Conservation (phyloP, 495 filamentous ascomycete species). For the Lasiosphaeria hispida region DNA sequence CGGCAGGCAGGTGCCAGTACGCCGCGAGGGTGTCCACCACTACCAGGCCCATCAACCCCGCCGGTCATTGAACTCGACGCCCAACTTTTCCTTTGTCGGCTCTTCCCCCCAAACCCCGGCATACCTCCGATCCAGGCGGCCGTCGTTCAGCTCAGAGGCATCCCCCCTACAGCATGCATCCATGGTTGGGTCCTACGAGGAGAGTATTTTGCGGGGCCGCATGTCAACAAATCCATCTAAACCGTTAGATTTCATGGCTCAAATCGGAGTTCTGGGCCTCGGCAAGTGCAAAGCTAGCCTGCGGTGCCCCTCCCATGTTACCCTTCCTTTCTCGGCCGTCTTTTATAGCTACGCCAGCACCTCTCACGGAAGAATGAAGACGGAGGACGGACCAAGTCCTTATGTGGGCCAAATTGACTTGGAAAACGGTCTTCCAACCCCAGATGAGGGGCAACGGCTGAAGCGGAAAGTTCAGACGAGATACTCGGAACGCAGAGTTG, state of each 20-base stretch:
- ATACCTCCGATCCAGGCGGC: conserved; percentile 58
- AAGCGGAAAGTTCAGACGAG: conserved; percentile 47
- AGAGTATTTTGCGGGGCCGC: conserved; percentile 88
- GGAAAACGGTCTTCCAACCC: conserved; percentile 66
- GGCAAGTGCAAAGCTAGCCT: conserved; percentile 86
- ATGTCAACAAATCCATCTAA: conserved; percentile 98
- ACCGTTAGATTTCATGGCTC: conserved; percentile 88
- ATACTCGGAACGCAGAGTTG: conserved; percentile 25
- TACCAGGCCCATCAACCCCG: conserved; percentile 72
- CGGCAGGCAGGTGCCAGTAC: conserved; percentile 29
- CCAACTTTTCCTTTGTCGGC: conserved; percentile 51
- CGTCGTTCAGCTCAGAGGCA: conserved; percentile 70
- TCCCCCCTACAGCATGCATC: conserved; percentile 82
- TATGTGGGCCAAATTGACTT: conserved; percentile 95
- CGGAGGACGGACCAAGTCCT: conserved; percentile 85
- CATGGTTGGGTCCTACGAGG: conserved; percentile 97
- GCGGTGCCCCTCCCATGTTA: conserved; percentile 87
- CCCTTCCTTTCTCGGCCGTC: conserved; percentile 90
- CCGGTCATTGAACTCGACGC: conserved; percentile 65
- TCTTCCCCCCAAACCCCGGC: conserved; percentile 61
- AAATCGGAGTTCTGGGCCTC: conserved; percentile 90
- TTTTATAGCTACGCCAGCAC: conserved; percentile 87
- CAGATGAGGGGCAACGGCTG: conserved; percentile 41
- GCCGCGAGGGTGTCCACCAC: conserved; percentile 56
- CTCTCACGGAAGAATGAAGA: conserved; percentile 54